Evolutionary conservation across 2,329 filamentous ascomycete species (phyloP), one percentile per base, ranked within the genome.

Genomic region (Pseudogymnoascus sp.): DNA sequence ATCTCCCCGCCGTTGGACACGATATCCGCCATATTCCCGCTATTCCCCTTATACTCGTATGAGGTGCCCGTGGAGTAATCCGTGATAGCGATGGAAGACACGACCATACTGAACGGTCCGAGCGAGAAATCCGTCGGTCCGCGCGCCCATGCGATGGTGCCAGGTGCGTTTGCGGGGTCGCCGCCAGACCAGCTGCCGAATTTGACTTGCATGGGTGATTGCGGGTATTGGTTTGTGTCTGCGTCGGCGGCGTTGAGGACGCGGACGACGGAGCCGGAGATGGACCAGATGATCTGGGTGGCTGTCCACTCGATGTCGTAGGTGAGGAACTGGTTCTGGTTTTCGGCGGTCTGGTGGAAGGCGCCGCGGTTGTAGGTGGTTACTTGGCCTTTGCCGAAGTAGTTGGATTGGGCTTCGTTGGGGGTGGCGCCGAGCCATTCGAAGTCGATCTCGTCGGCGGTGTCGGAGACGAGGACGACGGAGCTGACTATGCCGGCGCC

Each of bases 391-490:
- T 97, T 96, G 75, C 92, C 91, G 70, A 99, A 99, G 78, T 96
- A 99, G 77, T 99, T 99, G 69, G 87, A 89, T 77, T 99, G 95
- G n/a, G 96, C 90, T 75, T 96, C 82, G 63, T 80, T 79, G 67
- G 83, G 77, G 72, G 90, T 84, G 63, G 88, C 86, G 64, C 95
- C 95, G 23, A 99, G 84, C 91, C 93, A 97, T 76, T 99, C 95
- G 80, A 93, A 90, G 75, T 99, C 95, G 72, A 99, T 96, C 79
- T 99, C 95, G 76, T 99, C 95, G 49, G 97, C 83, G 71, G 85
- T 84, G 75, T 97, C 93, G 12, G 93, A 97, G 77, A 96, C 88
- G 67, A 99, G 80, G 7, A 99, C 91, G 11, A 95, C 83, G 53
- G 91, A 95, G 75, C 91, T 96, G 68, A 99, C 93, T 70, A 99